Evolutionary conservation across 371 early-diverging fungal genomes (phyloP), one percentile per base, ranked within the genome.

Genomic region (Apophysomyces variabilis): DNA sequence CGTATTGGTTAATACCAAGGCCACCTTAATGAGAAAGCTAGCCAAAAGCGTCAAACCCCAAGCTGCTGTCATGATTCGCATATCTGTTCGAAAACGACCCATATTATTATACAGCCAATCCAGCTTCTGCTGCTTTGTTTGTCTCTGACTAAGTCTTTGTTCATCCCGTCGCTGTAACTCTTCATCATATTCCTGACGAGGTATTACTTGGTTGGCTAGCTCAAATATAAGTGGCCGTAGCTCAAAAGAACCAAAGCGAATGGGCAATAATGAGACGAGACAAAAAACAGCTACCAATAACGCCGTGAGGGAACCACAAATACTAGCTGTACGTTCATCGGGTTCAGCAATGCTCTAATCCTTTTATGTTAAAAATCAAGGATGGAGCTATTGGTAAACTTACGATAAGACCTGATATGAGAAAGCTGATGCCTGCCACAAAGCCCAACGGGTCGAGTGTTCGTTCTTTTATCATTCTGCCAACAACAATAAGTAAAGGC

Each of bases 281-380:
- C 82, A 81, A 54, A 73, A 71, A 8, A 75, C 57, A 16, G 78
- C 78, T 4, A 81, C 62, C 11, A 78, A 26, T 1, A 81, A 56
- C 7, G 82, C 77, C 1, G 65, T 61, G 35, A 81, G 64, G 7
- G 78, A 71, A 41, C 78, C 78, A 61, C 75, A 76, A 38, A 79
- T 75, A 7, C 77, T 66, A 35, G 65, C 71, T 2, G 67, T 67
- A 13, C 61, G 58, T 38, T 70, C 73, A 44, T 68, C 62, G 1
- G 82, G 78, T 54, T 81, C 67, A 6, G 78, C 74, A 58, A 81
- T 81, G 4, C 78, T 78, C 82, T 81, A 58, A 61, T 57, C 21
- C 56, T 36, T 43, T 59, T 39, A 12, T 32, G 4, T 45, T 46
- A 8, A 50, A 45, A 37, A 32, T 1, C 36, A 45, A 16, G 26